Base-by-base conservation (phyloP, 1,284 basidiomycete genomes). In the Coniferiporia weirii region DNA sequence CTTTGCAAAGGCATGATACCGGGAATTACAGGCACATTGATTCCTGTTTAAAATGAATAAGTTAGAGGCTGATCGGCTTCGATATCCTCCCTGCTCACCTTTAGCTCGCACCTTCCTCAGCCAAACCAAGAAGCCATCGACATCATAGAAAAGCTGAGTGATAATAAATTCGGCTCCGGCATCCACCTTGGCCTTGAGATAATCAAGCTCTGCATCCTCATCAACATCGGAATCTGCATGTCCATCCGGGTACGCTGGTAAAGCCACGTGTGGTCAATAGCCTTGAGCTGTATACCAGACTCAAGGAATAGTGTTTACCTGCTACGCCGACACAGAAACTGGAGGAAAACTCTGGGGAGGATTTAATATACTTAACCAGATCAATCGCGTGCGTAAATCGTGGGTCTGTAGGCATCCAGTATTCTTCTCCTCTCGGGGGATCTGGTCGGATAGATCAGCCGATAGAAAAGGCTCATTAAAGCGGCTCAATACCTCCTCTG, bases 1-100 rank as follows among this genome's bases (percentile, higher is more conserved):
- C 92, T 98, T 70, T 99, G 97, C 60, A 99, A 93, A 0, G 97
- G 97, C 95, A 99, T 98, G 62, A 99, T 85, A 4, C 95, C 94
- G 1, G 97, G 95, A 57, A 99, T 89, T 66, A 99, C 88, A 1
- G 96, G 95, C 12, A 95, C 83, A 1, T 76, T 83, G 69, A 99
- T 95, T 35, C 95, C 96, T 91, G 66, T 12, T 40, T 35, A 68
- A 43, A 63, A 67, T 47, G 61, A 43, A 53, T 15, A 7, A 22
- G 7, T 62, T 4, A 40, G 22, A 35, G 22, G 46, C 52, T 38
- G 10, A 6, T n/a, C 48, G 2, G 32, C 40, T 17, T 27, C 44
- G 48, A 27, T 50, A 12, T 43, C 32, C 38, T 52, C 34, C 12
- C 15, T 8, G 72, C 80, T 54, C 59, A 91, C 92, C 93, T 71